Percentiles rank a stretch among this genome's conserved stretches.
These are phyloP conservation scores for Dactylellina sp. DNA, from an alignment of 2,329 filamentous ascomycete species.

Conservation along the genomic window DNA sequence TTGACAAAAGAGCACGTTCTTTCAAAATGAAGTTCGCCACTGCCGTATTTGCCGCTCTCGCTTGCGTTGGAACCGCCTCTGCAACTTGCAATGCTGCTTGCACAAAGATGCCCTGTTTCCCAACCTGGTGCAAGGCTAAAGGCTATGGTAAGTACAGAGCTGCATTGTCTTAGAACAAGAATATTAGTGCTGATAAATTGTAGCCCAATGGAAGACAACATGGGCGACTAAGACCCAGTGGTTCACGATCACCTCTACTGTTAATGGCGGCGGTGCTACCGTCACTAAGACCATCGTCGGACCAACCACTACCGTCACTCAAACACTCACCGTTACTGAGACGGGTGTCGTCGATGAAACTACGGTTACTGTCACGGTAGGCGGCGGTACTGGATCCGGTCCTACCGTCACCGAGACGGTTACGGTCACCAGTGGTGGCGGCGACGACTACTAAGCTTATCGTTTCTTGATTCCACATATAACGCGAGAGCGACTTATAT, in stretches of 20 bases:
- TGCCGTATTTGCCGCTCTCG: constrained; percentile 14
- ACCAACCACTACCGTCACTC: constrained; percentile 8
- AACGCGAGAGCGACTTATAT: background rate
- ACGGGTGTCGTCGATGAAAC: background rate
- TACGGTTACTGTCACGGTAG: too few relatives aligned
- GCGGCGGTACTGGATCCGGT: background rate
- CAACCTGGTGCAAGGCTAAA: constrained; percentile 20
- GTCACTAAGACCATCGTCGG: constrained; percentile 1
- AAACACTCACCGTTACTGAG: constrained; percentile 5
- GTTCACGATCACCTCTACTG: constrained; percentile 8
- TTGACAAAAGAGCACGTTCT: background rate
- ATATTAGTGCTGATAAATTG: background rate
- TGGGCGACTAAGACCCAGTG: constrained; percentile 7
- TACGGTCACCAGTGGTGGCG: constrained; percentile 9
- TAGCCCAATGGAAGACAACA: background rate
- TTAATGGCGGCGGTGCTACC: background rate
- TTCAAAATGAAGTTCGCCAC: constrained; percentile 42
- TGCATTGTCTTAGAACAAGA: too few relatives aligned
- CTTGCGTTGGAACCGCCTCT: constrained; percentile 14
- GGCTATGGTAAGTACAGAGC: constrained; percentile 23
- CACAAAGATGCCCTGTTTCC: constrained; percentile 38
- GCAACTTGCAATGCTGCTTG: constrained; percentile 33
- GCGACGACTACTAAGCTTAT: background rate
- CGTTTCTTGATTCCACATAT: too few relatives aligned
- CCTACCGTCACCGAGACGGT: constrained; percentile 10